phyloP scores from a whole-genome alignment of 1,284 basidiomycete species.

The Cutaneotrichosporon mucoides region DNA sequence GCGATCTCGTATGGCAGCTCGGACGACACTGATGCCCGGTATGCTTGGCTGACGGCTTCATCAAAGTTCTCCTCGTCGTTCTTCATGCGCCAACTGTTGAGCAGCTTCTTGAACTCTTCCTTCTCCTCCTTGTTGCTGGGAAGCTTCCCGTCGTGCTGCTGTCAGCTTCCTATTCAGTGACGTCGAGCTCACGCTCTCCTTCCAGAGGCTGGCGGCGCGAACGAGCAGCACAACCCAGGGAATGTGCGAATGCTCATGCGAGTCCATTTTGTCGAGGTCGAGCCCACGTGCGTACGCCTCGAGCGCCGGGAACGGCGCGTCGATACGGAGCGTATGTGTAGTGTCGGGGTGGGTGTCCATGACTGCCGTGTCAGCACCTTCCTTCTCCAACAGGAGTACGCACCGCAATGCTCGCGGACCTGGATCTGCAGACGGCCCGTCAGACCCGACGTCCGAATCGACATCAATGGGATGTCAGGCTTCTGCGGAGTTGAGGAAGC shows the following conservation, averaged over 20 bases:
- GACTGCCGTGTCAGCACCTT: constrained; percentile 53
- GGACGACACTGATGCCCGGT: constrained; percentile 66
- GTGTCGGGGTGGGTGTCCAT: constrained; percentile 90
- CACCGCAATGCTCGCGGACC: constrained; percentile 77
- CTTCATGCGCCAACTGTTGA: constrained; percentile 52
- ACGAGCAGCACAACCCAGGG: constrained; percentile 85
- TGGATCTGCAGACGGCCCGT: constrained; percentile 83
- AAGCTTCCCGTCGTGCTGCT: constrained; percentile 29
- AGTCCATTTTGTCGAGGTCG: constrained; percentile 71
- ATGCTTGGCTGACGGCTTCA: constrained; percentile 77
- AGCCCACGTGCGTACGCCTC: constrained; percentile 65
- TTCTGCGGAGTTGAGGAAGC: constrained; percentile 31
- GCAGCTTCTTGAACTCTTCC: constrained; percentile 66
- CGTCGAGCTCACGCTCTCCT: constrained; percentile 45
- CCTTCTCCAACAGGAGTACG: constrained; percentile 32
- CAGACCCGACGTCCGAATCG: constrained; percentile 78
- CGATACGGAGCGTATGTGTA: constrained; percentile 76
- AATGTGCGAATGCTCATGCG: constrained; percentile 78
- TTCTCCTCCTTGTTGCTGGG: constrained; percentile 61
- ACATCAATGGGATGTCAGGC: constrained; percentile 62
- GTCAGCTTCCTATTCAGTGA: constrained; percentile 1
- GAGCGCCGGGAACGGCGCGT: constrained; percentile 79
- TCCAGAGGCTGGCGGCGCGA: constrained; percentile 76
- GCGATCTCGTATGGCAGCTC: constrained; percentile 64
- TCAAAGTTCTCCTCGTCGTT: constrained; percentile 94